Conservation (phyloP, 495 filamentous ascomycete species). For the Xylona heveae region DNA sequence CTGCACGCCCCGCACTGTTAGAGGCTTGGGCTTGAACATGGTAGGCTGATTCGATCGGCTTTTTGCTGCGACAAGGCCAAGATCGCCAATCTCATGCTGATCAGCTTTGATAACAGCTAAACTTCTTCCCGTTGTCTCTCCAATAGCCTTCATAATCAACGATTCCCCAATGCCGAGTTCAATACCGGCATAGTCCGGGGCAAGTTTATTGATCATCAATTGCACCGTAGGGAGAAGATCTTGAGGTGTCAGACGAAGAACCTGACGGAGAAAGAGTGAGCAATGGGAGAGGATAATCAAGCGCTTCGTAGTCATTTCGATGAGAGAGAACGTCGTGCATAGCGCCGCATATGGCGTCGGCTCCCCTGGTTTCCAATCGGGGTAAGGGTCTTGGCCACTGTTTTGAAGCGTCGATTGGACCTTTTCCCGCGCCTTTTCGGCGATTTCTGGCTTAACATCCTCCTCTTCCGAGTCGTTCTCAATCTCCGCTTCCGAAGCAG, state of each 20-base stretch:
- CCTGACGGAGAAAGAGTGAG: constrained; percentile 77
- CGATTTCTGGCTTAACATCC: constrained; percentile 53
- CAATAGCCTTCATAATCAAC: constrained; percentile 94
- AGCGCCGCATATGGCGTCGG: constrained; percentile 90
- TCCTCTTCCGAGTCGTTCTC: constrained; percentile 35
- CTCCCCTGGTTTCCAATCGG: constrained; percentile 76
- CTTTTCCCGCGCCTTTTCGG: constrained; percentile 58
- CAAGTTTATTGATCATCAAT: constrained; percentile 95
- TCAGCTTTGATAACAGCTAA: constrained; percentile 75
- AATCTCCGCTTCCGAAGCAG: constrained; percentile 17
- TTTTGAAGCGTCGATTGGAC: constrained; percentile 57
- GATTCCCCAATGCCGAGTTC: constrained; percentile 95
- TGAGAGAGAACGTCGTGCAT: constrained; percentile 79
- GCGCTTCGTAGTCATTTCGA: constrained; percentile 84
- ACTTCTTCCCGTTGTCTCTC: constrained; percentile 78
- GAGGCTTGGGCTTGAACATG: constrained; percentile 88
- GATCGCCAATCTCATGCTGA: constrained; percentile 86
- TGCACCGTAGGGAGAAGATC: constrained; percentile 75
- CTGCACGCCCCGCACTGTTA: constrained; percentile 73
- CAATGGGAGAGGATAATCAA: constrained; percentile 73
- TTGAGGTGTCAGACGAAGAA: constrained; percentile 70
- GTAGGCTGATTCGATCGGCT: constrained; percentile 84
- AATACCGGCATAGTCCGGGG: constrained; percentile 87
- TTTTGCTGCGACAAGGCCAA: constrained; percentile 87
- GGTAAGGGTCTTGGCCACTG: constrained; percentile 58